Conservation (phyloP, 306 rosid genomes). For the Comarum palustre region DNA sequence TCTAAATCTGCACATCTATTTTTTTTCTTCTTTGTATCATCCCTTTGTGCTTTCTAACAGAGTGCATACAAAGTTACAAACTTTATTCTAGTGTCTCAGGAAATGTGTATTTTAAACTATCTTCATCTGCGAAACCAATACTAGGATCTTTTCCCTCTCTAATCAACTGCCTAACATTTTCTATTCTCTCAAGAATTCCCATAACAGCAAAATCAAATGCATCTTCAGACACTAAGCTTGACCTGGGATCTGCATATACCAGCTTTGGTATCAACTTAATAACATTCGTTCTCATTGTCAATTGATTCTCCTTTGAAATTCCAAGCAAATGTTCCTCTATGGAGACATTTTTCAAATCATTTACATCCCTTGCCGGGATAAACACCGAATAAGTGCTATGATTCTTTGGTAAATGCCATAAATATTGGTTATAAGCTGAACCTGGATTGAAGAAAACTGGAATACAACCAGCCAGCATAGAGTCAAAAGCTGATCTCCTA, state of each 20-base stretch:
- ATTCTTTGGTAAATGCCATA: slow-evolving; percentile 66
- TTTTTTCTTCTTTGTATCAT: too few species aligned
- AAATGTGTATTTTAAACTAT: slow-evolving; percentile 68
- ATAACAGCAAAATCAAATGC: slow-evolving; percentile 73
- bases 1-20: neutral
- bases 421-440: slow-evolving; percentile 75
- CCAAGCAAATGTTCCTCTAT: slow-evolving; percentile 50
- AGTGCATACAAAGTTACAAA: neutral
- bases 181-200: slow-evolving; percentile 70
- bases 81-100: slow-evolving; percentile 21
- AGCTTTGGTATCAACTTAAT: slow-evolving; percentile 55
- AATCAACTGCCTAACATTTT: slow-evolving; percentile 47
- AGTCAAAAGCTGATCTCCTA: slow-evolving; percentile 81
- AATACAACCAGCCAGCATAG: slow-evolving; percentile 80
- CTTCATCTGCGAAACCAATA: slow-evolving; percentile 74
- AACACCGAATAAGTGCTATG: slow-evolving; percentile 60
- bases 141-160: slow-evolving; percentile 76
- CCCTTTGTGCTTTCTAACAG: neutral
- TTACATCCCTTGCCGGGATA: slow-evolving; percentile 64
- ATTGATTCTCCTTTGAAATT: slow-evolving; percentile 43
- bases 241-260: slow-evolving; percentile 67
- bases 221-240: slow-evolving; percentile 49
- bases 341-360: slow-evolving; percentile 40
- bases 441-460: slow-evolving; percentile 95
- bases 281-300: slow-evolving; percentile 70